phyloP scores from a whole-genome alignment of 805 yeast species.

The Cephaloascus fragrans region DNA sequence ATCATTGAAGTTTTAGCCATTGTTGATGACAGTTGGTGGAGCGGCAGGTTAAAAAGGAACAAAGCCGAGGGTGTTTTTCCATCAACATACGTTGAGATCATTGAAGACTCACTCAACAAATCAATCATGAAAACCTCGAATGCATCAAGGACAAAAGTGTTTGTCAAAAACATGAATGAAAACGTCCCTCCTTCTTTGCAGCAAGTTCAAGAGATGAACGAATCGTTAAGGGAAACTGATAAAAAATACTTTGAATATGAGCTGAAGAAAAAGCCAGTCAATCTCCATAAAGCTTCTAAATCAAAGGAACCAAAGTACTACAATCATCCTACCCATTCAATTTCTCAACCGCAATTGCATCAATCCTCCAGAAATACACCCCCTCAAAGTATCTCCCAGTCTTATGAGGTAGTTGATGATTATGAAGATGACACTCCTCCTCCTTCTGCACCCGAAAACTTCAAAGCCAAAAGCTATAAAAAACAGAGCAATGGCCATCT shows the following conservation, averaged over 20 bases:
- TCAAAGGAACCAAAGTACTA: neutral
- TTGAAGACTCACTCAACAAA: slow-evolving; percentile 21
- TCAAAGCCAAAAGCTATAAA: neutral
- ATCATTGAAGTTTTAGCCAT: slow-evolving; percentile 70
- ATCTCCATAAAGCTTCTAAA: neutral
- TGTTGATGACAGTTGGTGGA: slow-evolving; percentile 91
- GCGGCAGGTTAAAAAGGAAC: slow-evolving; percentile 72
- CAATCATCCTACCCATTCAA: too few species aligned
- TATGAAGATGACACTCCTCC: neutral
- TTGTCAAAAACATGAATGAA: neutral
- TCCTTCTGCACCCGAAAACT: neutral
- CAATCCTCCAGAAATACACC: neutral
- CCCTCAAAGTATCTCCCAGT: too few species aligned
- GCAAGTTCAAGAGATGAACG: neutral
- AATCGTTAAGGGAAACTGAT: neutral
- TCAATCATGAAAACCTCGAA: slow-evolving; percentile 8
- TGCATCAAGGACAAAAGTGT: neutral
- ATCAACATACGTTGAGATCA: slow-evolving; percentile 64
- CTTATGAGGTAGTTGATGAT: neutral
- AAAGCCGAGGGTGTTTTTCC: slow-evolving; percentile 84
- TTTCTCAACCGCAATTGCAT: too few species aligned
- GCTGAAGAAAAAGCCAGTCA: neutral
- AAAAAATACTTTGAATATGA: neutral
- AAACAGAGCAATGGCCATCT: neutral
- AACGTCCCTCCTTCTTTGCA: neutral